These are phyloP conservation scores for Rhizodiscina lignyota DNA, from an alignment of 495 filamentous ascomycete genomes.

Conservation along the genomic window DNA sequence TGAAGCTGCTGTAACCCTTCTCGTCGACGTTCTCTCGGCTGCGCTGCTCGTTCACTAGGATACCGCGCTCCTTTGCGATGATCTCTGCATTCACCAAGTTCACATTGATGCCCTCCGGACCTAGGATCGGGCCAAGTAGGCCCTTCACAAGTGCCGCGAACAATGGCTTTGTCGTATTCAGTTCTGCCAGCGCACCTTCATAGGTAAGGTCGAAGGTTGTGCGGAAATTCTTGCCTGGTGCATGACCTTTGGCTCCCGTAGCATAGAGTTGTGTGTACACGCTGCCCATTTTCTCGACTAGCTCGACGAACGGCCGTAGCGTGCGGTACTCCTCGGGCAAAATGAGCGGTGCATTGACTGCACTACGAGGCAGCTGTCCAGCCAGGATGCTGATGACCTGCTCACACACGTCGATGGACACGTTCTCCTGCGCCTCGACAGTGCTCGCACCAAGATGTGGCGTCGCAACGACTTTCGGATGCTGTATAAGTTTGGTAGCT, in stretches of 20 bases:
- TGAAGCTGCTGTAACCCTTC: slow-evolving; percentile 38
- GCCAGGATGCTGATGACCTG: slow-evolving; percentile 52
- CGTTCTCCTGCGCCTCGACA: slow-evolving; percentile 63
- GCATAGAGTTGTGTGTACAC: slow-evolving; percentile 55
- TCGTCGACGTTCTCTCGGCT: slow-evolving; percentile 29
- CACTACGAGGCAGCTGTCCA: slow-evolving; percentile 48
- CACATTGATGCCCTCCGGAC: slow-evolving; percentile 41
- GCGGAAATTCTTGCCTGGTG: slow-evolving; percentile 17
- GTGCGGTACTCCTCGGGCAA: slow-evolving; percentile 54
- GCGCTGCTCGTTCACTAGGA: slow-evolving; percentile 49
- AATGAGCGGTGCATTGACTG: slow-evolving; percentile 59
- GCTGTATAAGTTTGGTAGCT: slow-evolving; percentile 36
- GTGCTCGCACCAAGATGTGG: slow-evolving; percentile 60
- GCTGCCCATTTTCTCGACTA: slow-evolving; percentile 52
- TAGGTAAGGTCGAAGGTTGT: slow-evolving; percentile 54
- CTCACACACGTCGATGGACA: slow-evolving; percentile 54
- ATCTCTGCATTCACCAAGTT: slow-evolving; percentile 61
- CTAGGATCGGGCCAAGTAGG: slow-evolving; percentile 39
- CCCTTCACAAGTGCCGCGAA: slow-evolving; percentile 57
- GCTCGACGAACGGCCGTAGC: slow-evolving; percentile 49
- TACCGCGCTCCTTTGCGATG: slow-evolving; percentile 49
- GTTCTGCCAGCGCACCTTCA: slow-evolving; percentile 42
- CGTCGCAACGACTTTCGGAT: slow-evolving; percentile 49
- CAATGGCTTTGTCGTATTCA: slow-evolving; percentile 50
- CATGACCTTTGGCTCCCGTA: slow-evolving; percentile 1